These are phyloP conservation scores for Colletotrichum sp. DNA, from an alignment of 2,329 filamentous ascomycete genomes.

Conservation along the genomic window DNA sequence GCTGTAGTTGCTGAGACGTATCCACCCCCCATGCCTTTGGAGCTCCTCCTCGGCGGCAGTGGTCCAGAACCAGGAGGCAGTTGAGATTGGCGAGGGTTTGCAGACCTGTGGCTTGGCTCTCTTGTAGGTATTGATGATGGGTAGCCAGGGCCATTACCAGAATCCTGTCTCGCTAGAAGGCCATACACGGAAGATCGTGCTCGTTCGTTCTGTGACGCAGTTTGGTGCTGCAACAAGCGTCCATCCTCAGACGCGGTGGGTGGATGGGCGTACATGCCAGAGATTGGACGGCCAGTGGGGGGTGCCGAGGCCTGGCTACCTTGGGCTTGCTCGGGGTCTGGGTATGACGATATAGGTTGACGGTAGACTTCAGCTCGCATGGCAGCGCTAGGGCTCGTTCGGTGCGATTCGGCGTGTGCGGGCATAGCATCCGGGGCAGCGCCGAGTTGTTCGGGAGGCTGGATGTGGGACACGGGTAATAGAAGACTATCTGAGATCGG, in stretches of 20 bases:
- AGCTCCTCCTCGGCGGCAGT: slow-evolving; percentile 77
- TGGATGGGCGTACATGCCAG: slow-evolving; percentile 27
- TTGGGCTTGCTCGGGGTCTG: slow-evolving; percentile 3
- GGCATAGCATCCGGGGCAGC: slow-evolving; percentile 32
- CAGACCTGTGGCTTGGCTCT: slow-evolving; percentile 72
- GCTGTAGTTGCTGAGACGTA: slow-evolving; percentile 50
- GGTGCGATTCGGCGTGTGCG: slow-evolving; percentile 22
- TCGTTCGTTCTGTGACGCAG: slow-evolving; percentile 62
- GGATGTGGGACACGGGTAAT: not conserved
- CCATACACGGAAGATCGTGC: slow-evolving; percentile 62
- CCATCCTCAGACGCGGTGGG: slow-evolving; percentile 17
- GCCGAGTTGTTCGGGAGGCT: not conserved
- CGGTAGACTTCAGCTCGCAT: slow-evolving; percentile 15
- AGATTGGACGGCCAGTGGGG: slow-evolving; percentile 7
- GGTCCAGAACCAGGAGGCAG: slow-evolving; percentile 60
- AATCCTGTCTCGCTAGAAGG: slow-evolving; percentile 63
- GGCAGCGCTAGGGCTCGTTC: slow-evolving; percentile 9
- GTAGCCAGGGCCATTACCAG: slow-evolving; percentile 64
- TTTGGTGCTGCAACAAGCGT: slow-evolving; percentile 46
- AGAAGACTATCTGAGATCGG: slow-evolving; percentile 4
- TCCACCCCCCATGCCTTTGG: slow-evolving; percentile 70
- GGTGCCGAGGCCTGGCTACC: not conserved
- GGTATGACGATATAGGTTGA: slow-evolving; percentile 1
- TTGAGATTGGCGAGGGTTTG: slow-evolving; percentile 64
- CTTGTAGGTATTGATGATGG: slow-evolving; percentile 64